A percentile compares a stretch with the other conserved stretches of the same genome.
Evolutionary conservation across 164 flowering plant species (phyloP).

Genomic region (Sextonia rubra): DNA sequence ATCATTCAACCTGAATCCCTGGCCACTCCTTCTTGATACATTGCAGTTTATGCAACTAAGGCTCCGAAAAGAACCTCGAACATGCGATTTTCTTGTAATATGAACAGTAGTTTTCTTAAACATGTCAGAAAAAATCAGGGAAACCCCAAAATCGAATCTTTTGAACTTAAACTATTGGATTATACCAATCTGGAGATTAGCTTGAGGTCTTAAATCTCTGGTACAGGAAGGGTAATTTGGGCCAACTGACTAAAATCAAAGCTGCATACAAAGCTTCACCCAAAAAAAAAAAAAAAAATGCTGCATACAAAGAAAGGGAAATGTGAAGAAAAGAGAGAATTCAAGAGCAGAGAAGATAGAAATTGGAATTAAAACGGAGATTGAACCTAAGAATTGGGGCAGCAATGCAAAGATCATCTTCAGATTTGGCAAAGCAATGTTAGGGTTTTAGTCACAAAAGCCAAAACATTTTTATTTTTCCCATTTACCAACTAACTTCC

Average conservation of each 20-base stretch:
- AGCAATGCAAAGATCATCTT: neutral
- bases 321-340: neutral
- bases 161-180: neutral
- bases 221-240: neutral
- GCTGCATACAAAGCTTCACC: too few relatives aligned
- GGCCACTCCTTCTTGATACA: conserved; percentile 22
- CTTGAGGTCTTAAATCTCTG: neutral
- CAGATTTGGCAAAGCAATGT: neutral
- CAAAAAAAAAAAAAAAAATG: too few relatives aligned
- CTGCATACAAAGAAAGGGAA: neutral
- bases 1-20: conserved; percentile 22
- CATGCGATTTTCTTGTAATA: conserved; percentile 11
- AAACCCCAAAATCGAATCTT: neutral
- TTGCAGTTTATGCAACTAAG: conserved; percentile 10
- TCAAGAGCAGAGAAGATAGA: too few relatives aligned
- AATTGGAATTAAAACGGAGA: neutral
- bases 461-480: too few relatives aligned
- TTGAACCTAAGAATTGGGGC: neutral
- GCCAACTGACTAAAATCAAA: neutral
- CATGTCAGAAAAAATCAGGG: neutral
- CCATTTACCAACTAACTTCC: too few relatives aligned
- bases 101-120: conserved; percentile 2
- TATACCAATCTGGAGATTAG: neutral
- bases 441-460: neutral
- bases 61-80: neutral